Evolutionary conservation across 768 basidiomycete genomes (phyloP), one percentile per base, ranked within the genome.

Genomic region (Russula sp.): DNA sequence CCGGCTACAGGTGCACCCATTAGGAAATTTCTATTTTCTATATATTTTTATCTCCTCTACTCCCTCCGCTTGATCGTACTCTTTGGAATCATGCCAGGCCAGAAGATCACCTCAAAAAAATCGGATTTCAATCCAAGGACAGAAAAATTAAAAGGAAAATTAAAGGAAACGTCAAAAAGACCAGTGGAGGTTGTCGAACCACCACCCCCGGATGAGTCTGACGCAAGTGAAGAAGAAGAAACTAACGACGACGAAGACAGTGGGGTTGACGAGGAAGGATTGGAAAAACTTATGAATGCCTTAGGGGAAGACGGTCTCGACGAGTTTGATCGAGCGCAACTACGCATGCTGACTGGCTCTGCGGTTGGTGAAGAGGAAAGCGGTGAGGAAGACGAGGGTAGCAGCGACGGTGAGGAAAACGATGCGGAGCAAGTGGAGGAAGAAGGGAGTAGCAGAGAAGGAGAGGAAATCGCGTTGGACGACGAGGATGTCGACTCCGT

Each of bases 261-360:
- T 51, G 82, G 77, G 32, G 75, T 84, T 6, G 81, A 84, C 66
- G 79, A 82, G 65, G 77, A 78, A 67, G 85, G 84, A n/a, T 80
- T 84, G 79, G 75, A 78, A 67, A 74, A 79, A 51, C 75, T 86
- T 5, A 78, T 85, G 75, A 77, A 79, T 16, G 78, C 82, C 10
- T 71, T 86, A 32, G 86, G 85, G 13, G 86, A 87, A 22, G 84
- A 88, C 64, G 84, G 81, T 1, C 71, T 88, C 62, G 82, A 87
- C 68, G 86, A 88, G 27, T 82, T 84, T 69, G 87, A 83, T 54
- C 76, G 78, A 60, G 82, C 80, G 34, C 80, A 86, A 69, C 73
- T 89, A 49, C 75, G 73, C 52, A 71, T 74, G 48, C 71, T 82
- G 31, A 67, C 78, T 6, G 78, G 73, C 22, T 75, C 69, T 4